Evolutionary conservation across 2,329 filamentous ascomycete species (phyloP).

Genomic region (Neopestalotiopsis sp.): DNA sequence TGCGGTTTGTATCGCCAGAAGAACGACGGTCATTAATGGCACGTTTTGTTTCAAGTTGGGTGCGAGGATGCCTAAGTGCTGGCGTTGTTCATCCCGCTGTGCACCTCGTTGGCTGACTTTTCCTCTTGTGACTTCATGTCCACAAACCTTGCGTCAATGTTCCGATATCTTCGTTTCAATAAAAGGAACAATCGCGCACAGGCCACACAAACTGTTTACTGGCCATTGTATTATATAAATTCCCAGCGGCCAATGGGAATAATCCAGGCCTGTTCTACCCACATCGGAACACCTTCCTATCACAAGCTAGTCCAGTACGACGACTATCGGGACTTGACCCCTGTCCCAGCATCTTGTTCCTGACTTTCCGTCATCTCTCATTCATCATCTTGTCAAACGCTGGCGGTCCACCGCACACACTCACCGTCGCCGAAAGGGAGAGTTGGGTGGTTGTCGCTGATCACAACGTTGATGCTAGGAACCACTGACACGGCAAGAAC

Average conservation of each 20-base stretch:
- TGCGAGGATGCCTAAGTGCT: too few relatives aligned
- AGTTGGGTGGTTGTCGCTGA: neutral
- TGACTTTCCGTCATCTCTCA: neutral
- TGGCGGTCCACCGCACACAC: neutral
- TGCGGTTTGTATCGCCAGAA: too few relatives aligned
- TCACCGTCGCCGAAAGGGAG: neutral
- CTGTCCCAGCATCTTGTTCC: neutral
- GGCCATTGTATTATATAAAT: neutral
- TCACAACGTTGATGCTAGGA: neutral
- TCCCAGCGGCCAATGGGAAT: neutral
- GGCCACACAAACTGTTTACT: neutral
- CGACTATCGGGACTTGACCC: neutral
- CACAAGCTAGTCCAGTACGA: neutral
- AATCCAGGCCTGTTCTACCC: neutral
- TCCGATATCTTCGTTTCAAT: neutral
- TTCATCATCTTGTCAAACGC: neutral
- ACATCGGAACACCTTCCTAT: neutral
- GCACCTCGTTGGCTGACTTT: neutral
- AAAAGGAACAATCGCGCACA: neutral
- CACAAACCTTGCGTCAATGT: neutral
- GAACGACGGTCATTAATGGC: too few relatives aligned
- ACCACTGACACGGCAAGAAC: neutral
- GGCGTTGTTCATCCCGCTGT: neutral
- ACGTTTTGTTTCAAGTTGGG: too few relatives aligned
- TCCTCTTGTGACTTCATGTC: neutral